A percentile compares a stretch with the other conserved stretches of the same genome.
Conservation (phyloP, 352 stramenopile genomes). For the Globisporangium yorkense region DNA sequence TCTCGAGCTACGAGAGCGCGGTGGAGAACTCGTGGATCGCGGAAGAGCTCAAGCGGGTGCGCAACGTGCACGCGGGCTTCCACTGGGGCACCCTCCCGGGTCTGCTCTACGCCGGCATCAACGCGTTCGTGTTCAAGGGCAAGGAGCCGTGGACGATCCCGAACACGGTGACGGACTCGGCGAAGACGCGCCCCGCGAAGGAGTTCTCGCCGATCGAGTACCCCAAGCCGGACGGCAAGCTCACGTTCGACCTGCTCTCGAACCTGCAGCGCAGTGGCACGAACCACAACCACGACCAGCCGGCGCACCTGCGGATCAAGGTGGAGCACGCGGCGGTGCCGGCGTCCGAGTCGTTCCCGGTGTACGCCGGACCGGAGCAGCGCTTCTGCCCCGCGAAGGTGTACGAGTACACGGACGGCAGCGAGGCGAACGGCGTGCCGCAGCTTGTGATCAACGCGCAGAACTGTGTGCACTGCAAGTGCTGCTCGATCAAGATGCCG, state of each 20-base stretch:
- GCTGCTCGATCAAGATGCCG: slow-evolving; percentile 99
- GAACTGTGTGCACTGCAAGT: slow-evolving; percentile 99
- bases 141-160: slow-evolving; percentile 96
- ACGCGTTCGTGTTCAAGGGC: slow-evolving; percentile 91
- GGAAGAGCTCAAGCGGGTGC: slow-evolving; percentile 95
- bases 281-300: slow-evolving; percentile 98
- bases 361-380: slow-evolving; percentile 96
- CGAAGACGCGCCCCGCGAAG: slow-evolving; percentile 88
- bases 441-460: slow-evolving; percentile 98
- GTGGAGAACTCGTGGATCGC: slow-evolving; percentile 95
- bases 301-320: slow-evolving; percentile 96
- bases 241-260: slow-evolving; percentile 98
- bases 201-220: slow-evolving; percentile 94
- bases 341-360: slow-evolving; percentile 80
- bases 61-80: slow-evolving; percentile 97
- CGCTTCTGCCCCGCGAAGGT: slow-evolving; percentile 97
- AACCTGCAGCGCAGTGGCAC: slow-evolving; percentile 97
- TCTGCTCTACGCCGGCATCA: slow-evolving; percentile 92
- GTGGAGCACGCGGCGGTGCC: slow-evolving; percentile 83
- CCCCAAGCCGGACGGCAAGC: slow-evolving; percentile 94
- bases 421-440: slow-evolving; percentile 72
- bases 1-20: slow-evolving; percentile 82
- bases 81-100: slow-evolving; percentile 92
- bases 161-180: slow-evolving; percentile 82
- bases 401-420: slow-evolving; percentile 98